These are phyloP conservation scores for Lecanoromycetidae sp. DNA, from an alignment of 2,329 filamentous ascomycete genomes.

Conservation along the genomic window DNA sequence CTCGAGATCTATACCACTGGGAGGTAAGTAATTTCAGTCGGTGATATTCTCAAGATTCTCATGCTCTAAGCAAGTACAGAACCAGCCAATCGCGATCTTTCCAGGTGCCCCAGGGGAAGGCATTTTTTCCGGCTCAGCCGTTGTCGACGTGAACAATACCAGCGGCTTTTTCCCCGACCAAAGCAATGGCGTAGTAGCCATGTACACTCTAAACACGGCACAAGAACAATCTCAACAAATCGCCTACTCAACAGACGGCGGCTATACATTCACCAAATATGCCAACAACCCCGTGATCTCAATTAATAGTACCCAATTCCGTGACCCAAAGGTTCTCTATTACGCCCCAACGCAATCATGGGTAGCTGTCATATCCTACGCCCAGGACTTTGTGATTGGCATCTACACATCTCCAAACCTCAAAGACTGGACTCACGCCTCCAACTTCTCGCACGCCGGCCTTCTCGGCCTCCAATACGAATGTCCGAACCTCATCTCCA, in stretches of 20 bases:
- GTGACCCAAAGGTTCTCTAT: constrained; percentile 54
- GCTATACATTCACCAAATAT: constrained; percentile 51
- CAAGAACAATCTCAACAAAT: constrained; percentile 39
- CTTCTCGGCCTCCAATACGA: constrained; percentile 48
- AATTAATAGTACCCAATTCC: constrained; percentile 45
- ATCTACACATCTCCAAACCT: constrained; percentile 50
- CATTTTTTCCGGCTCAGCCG: constrained; percentile 44
- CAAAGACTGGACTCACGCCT: constrained; percentile 44
- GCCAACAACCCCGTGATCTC: constrained; percentile 48
- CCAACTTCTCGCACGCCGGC: constrained; percentile 45
- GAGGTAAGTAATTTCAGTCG: constrained; percentile 17
- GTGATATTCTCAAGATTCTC: neutral
- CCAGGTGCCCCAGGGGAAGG: constrained; percentile 34
- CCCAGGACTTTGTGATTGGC: constrained; percentile 41
- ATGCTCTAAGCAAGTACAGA: neutral
- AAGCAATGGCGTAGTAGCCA: constrained; percentile 50
- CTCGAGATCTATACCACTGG: constrained; percentile 51
- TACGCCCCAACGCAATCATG: constrained; percentile 29
- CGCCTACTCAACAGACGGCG: constrained; percentile 50
- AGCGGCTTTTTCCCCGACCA: constrained; percentile 53
- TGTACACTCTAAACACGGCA: constrained; percentile 38
- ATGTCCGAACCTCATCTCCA: constrained; percentile 49
- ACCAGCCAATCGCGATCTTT: constrained; percentile 49
- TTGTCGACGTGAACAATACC: constrained; percentile 52
- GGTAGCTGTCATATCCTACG: constrained; percentile 19